phyloP scores from a whole-genome alignment of 2,329 filamentous ascomycete genomes.

The Alternaria longipes region DNA sequence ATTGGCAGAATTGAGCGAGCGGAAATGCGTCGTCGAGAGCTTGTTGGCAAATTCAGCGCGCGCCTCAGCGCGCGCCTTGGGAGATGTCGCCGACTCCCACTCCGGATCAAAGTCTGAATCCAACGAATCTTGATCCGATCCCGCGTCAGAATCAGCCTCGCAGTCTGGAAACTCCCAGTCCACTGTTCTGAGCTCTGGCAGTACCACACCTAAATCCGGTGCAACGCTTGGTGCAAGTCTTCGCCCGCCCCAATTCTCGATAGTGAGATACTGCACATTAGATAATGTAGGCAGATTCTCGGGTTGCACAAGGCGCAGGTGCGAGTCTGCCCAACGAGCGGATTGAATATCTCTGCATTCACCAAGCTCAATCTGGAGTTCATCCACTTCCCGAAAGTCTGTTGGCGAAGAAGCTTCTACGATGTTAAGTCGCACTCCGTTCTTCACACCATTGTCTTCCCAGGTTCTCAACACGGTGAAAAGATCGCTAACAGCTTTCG shows the following conservation, averaged over 20 bases:
- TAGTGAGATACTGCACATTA: slow-evolving; percentile 11
- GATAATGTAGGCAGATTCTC: slow-evolving; percentile 8
- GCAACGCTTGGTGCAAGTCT: slow-evolving; percentile 12
- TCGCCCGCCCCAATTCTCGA: background rate
- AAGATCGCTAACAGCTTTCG: slow-evolving; percentile 6
- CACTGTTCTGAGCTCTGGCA: slow-evolving; percentile 11
- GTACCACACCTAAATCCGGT: slow-evolving; percentile 3
- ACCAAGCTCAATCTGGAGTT: slow-evolving; percentile 8
- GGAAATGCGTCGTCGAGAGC: background rate
- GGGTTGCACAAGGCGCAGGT: slow-evolving; percentile 6
- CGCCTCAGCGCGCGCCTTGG: slow-evolving; percentile 2
- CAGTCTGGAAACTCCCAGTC: slow-evolving; percentile 13
- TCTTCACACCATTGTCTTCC: slow-evolving; percentile 14
- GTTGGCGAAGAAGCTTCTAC: background rate
- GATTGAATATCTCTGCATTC: slow-evolving; percentile 7
- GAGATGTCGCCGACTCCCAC: slow-evolving; percentile 6
- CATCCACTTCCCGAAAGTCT: slow-evolving; percentile 11
- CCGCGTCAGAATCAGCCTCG: slow-evolving; percentile 4
- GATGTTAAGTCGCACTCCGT: slow-evolving; percentile 6
- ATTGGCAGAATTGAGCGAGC: slow-evolving; percentile 4
- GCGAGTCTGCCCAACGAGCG: slow-evolving; percentile 4
- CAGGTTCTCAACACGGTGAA: slow-evolving; percentile 10
- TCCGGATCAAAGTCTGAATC: slow-evolving; percentile 6
- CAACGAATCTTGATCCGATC: slow-evolving; percentile 10
- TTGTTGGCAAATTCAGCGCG: slow-evolving; percentile 11